Evolutionary conservation across 129 eudicot species (phyloP).

Genomic region (Rutidosis leptorrhynchoides): DNA sequence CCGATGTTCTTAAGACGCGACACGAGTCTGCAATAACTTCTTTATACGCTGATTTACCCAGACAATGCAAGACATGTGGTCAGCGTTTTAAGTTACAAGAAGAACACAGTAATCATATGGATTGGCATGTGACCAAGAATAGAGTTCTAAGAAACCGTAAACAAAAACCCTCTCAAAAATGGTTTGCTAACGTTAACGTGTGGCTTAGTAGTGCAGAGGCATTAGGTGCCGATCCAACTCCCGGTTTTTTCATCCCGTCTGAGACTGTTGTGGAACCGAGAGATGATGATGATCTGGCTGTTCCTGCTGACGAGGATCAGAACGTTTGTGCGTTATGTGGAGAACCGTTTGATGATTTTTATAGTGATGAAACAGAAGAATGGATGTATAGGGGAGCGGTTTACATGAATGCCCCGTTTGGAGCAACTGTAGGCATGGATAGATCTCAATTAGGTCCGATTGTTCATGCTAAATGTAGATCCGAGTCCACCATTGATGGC

Average conservation of each 20-base stretch:
- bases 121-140: conserved; percentile 94
- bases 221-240: conserved; percentile 61
- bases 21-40: conserved; percentile 69
- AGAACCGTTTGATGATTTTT: conserved; percentile 88
- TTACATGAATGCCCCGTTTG: conserved; percentile 72
- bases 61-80: conserved; percentile 94
- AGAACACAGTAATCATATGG: conserved; percentile 95
- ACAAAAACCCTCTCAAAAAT: conserved; percentile 84
- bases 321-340: conserved; percentile 81
- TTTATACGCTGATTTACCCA: conserved; percentile 69
- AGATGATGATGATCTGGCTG: conserved; percentile 81
- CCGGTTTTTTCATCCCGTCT: conserved; percentile 62
- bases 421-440: conserved; percentile 64
- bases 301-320: conserved; percentile 96
- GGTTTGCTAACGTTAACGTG: conserved; percentile 73
- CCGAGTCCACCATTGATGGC: conserved; percentile 57
- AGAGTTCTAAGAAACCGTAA: conserved; percentile 69
- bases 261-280: conserved; percentile 54
- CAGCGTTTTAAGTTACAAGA: conserved; percentile 84
- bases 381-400: conserved; percentile 99
- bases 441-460: conserved; percentile 83
- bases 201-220: conserved; percentile 94
- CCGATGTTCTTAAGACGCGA: conserved; percentile 78
- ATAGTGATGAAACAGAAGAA: conserved; percentile 85
- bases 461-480: conserved; percentile 85